Base-by-base conservation (phyloP, 208 protist genomes). In the Borovskyia barvae region DNA sequence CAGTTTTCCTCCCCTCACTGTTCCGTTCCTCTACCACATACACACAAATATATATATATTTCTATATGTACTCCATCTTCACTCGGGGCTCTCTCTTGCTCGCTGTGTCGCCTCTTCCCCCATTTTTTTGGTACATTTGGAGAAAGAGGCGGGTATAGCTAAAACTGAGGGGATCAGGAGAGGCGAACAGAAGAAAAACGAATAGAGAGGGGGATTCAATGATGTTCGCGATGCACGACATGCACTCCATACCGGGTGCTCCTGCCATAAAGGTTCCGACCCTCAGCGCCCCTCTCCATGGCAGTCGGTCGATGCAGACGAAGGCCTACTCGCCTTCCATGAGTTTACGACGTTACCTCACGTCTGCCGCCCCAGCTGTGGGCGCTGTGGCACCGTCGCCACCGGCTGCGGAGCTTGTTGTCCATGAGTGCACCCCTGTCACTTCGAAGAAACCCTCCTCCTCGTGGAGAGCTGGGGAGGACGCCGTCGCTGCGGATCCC, bases 181-280 rank as follows among this genome's bases (percentile, higher is more conserved):
- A n/a, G n/a, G n/a, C n/a, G n/a, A n/a, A n/a, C n/a, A n/a, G n/a
- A n/a, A n/a, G n/a, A n/a, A n/a, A n/a, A n/a, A n/a, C n/a, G n/a
- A n/a, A n/a, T n/a, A n/a, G n/a, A n/a, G n/a, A n/a, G n/a, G n/a
- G n/a, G n/a, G n/a, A n/a, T n/a, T n/a, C n/a, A n/a, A n/a, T n/a
- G 28, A 77, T 77, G 70, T 67, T 77, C 35, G 45, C 53, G 0
- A 47, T 41, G 28, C 63, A 47, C 20, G 70, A 66, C 28, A 37
- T 22, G 20, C 70, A 77, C 36, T 17, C n/a, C 17, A 40, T 60
- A 12, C 40, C 53, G 9, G 37, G 35, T 19, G 63, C 70, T 2
- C 70, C 70, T 28, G 15, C 63, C 1, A 58, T 77, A 12, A 69
- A 77, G 35, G 64, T 77, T 9, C 70, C 70, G 17, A 57, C 57